A percentile compares a stretch with the other conserved stretches of the same genome.
Evolutionary conservation across 148 eudicot genomes (phyloP).

Genomic region (Nepenthes gracilis): DNA sequence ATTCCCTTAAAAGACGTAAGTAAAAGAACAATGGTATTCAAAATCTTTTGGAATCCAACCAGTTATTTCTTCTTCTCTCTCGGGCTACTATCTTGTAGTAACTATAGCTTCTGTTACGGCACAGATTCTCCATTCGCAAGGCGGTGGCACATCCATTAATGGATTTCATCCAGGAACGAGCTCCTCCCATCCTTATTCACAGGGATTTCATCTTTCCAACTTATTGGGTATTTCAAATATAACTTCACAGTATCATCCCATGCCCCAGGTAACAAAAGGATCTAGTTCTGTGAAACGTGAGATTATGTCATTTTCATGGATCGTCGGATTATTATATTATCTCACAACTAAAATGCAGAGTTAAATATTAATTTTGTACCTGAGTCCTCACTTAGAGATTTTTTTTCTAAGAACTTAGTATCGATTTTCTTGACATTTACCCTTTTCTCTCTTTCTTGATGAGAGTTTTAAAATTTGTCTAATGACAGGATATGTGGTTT

Average conservation of each 20-base stretch:
- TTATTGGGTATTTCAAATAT: conserved; percentile 31
- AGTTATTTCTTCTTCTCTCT: not conserved
- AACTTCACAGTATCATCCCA: conserved; percentile 36
- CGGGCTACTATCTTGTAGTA: too few relatives aligned
- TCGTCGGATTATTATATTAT: too few relatives aligned
- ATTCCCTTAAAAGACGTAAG: conserved; percentile 82
- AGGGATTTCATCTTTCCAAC: conserved; percentile 34
- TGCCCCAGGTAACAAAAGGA: conserved; percentile 46
- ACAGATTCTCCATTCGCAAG: conserved; percentile 53
- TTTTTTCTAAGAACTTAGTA: too few relatives aligned
- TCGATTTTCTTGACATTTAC: too few relatives aligned
- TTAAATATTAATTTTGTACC: too few relatives aligned
- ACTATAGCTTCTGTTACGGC: conserved; percentile 2
- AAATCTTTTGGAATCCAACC: not conserved
- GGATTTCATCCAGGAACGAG: conserved; percentile 53
- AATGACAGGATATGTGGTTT: not conserved
- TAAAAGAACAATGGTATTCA: not conserved
- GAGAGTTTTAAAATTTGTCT: too few relatives aligned
- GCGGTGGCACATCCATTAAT: conserved; percentile 25
- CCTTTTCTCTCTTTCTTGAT: too few relatives aligned
- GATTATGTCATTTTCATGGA: too few relatives aligned
- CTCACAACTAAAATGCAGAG: too few relatives aligned
- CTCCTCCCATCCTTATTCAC: conserved; percentile 41
- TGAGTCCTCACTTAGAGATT: too few relatives aligned
- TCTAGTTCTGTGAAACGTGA: not conserved